phyloP scores from a whole-genome alignment of 805 yeast genomes.

The Starmerella potacharoeniae region DNA sequence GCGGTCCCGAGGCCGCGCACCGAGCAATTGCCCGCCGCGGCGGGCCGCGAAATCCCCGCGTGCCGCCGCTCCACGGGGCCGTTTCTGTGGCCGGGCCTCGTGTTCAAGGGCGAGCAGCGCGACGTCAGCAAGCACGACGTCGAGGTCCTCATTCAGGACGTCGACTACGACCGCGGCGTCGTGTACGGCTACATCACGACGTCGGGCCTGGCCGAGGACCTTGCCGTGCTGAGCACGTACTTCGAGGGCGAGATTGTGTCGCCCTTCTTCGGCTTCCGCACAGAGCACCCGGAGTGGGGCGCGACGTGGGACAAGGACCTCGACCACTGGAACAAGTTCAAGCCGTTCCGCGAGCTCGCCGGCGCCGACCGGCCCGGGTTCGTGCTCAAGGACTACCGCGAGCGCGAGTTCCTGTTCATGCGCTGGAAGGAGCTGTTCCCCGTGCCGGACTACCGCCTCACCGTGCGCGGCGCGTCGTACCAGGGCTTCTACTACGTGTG shows the following conservation, averaged over 20 bases:
- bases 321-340: not conserved
- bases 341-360: not conserved
- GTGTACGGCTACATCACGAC: constrained; percentile 2
- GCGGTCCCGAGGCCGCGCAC: not conserved
- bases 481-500: constrained; percentile 4
- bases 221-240: constrained; percentile 4
- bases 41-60: not conserved
- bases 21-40: not conserved
- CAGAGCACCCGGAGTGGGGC: constrained; percentile 3
- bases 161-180: constrained; percentile 1
- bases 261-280: constrained; percentile 2
- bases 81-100: constrained; percentile 4
- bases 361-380: not conserved
- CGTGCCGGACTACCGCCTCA: not conserved
- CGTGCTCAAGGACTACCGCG: not conserved
- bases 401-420: not conserved
- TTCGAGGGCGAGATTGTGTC: constrained; percentile 5
- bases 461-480: constrained; percentile 3
- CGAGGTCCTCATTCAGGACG: constrained; percentile 1
- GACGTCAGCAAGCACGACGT: not conserved
- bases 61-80: not conserved
- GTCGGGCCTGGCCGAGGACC: constrained; percentile 1
- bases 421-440: constrained; percentile 5
- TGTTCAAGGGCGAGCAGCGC: constrained; percentile 3
- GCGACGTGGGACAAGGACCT: constrained; percentile 1